These are phyloP conservation scores for Colletotrichum spaethianum DNA, from an alignment of 2,329 filamentous ascomycete genomes.

Conservation along the genomic window DNA sequence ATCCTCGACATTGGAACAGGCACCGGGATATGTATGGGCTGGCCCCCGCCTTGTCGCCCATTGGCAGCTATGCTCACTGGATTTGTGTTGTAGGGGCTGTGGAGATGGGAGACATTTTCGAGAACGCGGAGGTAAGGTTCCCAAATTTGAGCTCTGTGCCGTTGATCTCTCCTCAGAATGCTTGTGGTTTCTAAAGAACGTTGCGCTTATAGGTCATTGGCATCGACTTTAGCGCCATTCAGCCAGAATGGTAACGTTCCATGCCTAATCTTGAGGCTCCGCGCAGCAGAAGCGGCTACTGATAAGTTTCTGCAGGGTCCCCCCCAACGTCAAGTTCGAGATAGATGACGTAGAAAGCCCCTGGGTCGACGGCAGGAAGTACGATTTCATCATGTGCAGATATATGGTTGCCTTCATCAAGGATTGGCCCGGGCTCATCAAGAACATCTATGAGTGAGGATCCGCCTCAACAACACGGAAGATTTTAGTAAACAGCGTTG, in stretches of 20 bases:
- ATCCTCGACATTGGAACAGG: slow-evolving; percentile 45
- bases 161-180: background rate
- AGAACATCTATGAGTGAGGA: slow-evolving; percentile 42
- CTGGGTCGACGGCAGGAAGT: slow-evolving; percentile 1
- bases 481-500: background rate
- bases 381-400: slow-evolving; percentile 43
- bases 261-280: background rate
- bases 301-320: slow-evolving; percentile 58
- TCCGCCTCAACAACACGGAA: background rate
- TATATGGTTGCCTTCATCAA: slow-evolving; percentile 48
- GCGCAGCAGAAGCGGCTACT: slow-evolving; percentile 16
- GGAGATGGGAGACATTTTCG: slow-evolving; percentile 34
- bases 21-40: slow-evolving; percentile 40
- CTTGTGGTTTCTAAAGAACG: slow-evolving; percentile 13
- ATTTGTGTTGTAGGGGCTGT: slow-evolving; percentile 47
- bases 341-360: slow-evolving; percentile 72
- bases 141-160: background rate
- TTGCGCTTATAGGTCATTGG: slow-evolving; percentile 50
- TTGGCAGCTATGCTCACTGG: slow-evolving; percentile 48
- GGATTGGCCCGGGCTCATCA: slow-evolving; percentile 47
- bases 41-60: slow-evolving; percentile 41
- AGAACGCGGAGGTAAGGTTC: slow-evolving; percentile 3
- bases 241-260: background rate
- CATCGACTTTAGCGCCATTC: background rate
- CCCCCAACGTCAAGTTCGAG: slow-evolving; percentile 81